These are phyloP conservation scores for Malus sylvestris DNA, from an alignment of 306 rosid genomes.

Conservation along the genomic window DNA sequence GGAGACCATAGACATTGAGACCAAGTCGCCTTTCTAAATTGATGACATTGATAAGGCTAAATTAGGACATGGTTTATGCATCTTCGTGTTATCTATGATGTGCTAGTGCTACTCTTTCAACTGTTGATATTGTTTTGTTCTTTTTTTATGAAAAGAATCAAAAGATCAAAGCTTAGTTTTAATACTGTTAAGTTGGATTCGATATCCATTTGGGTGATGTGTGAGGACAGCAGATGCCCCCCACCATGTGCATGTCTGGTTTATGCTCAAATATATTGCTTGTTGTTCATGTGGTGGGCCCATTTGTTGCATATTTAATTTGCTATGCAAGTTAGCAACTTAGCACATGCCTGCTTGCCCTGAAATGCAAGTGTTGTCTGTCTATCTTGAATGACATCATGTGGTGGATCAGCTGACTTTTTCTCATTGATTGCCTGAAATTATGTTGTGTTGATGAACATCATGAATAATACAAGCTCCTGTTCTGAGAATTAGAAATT, in stretches of 20 bases:
- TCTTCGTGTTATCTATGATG: conserved; percentile 24
- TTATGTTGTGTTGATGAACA: not conserved
- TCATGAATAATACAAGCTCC: not conserved
- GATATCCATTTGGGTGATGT: not conserved
- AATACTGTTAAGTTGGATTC: not conserved
- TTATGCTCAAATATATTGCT: not conserved
- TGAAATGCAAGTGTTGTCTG: not conserved
- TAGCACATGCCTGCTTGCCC: not conserved
- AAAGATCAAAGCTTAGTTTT: conserved; percentile 2
- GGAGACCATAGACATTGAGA: not conserved
- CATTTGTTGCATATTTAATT: not conserved
- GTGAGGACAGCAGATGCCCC: conserved; percentile 5
- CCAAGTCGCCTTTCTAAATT: not conserved
- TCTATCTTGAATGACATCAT: not conserved
- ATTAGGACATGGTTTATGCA: conserved; percentile 12
- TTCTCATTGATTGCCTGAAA: not conserved
- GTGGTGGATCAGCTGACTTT: not conserved
- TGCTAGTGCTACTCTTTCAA: not conserved
- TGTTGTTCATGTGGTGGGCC: conserved; percentile 4
- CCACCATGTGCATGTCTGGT: conserved; percentile 37
- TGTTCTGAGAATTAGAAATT: too few species aligned
- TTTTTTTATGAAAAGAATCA: not conserved
- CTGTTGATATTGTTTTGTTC: not conserved
- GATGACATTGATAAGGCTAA: not conserved
- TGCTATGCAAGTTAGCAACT: not conserved